Evolutionary conservation across 2,329 filamentous ascomycete species (phyloP).

Genomic region (Stagonosporopsis cucurbitacearum): DNA sequence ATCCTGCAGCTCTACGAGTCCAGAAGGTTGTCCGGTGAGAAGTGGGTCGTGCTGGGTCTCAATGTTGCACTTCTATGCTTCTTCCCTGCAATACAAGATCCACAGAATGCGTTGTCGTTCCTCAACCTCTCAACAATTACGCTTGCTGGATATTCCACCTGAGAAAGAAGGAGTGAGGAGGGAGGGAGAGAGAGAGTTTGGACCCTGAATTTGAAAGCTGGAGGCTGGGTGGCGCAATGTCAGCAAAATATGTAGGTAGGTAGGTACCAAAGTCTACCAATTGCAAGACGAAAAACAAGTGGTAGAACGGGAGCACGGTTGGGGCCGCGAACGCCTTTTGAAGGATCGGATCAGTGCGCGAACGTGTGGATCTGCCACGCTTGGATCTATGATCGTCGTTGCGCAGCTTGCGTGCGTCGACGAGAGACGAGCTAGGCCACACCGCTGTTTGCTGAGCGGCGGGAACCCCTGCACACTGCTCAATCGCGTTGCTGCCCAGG

Average conservation of each 20-base stretch:
- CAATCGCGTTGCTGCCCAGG: slow-evolving; percentile 12
- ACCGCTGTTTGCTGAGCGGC: slow-evolving; percentile 22
- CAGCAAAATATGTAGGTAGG: no score
- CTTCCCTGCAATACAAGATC: slow-evolving; percentile 5
- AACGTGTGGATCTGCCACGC: slow-evolving; percentile 36
- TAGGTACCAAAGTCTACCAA: no score
- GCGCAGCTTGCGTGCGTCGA: slow-evolving; percentile 4
- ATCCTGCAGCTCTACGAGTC: slow-evolving; percentile 7
- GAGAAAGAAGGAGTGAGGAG: no score
- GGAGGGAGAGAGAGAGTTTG: not conserved
- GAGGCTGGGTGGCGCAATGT: not conserved
- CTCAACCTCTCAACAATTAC: slow-evolving; percentile 3
- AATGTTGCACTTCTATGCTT: slow-evolving; percentile 5
- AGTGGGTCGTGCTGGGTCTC: slow-evolving; percentile 30
- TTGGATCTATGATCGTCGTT: slow-evolving; percentile 16
- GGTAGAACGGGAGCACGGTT: slow-evolving; percentile 26
- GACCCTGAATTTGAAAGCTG: not conserved
- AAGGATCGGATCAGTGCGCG: slow-evolving; percentile 25
- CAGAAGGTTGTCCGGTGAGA: slow-evolving; percentile 16
- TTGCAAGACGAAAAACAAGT: not conserved
- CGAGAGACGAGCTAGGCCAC: slow-evolving; percentile 28
- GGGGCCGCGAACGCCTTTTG: slow-evolving; percentile 16
- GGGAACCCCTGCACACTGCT: slow-evolving; percentile 26
- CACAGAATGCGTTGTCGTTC: slow-evolving; percentile 1
- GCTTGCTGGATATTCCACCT: no score